Conservation (phyloP, 179 eudicot species). For the Silene coronaria region DNA sequence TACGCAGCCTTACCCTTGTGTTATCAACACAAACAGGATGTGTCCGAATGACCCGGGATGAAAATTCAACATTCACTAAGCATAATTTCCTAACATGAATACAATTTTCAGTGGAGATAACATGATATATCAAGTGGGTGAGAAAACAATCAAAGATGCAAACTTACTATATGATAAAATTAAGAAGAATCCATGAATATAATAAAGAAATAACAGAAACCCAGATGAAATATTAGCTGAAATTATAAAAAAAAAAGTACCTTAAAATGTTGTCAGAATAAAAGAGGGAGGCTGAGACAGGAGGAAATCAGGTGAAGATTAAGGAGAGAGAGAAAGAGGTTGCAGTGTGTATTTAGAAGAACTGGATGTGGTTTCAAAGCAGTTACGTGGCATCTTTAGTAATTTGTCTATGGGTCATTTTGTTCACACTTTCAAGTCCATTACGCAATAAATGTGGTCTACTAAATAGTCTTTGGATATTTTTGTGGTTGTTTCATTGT, state of each 20-base stretch:
- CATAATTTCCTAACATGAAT: not conserved
- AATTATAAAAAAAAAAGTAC: conserved; percentile 5
- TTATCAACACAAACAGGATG: no score
- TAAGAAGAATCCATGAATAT: not conserved
- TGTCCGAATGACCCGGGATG: no score
- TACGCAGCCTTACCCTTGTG: no score
- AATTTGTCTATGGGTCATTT: not conserved
- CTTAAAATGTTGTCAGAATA: conserved; percentile 13
- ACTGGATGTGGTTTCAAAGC: conserved; percentile 42
- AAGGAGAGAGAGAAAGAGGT: conserved; percentile 1
- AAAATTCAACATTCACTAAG: not conserved
- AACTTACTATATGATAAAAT: not conserved
- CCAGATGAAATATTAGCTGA: conserved; percentile 5
- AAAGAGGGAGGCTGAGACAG: conserved; percentile 1
- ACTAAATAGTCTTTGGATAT: no score
- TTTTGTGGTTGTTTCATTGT: no score
- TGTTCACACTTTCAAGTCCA: not conserved
- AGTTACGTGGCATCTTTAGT: conserved; percentile 37
- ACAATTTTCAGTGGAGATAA: not conserved
- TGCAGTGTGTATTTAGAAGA: conserved; percentile 27
- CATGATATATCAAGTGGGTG: not conserved
- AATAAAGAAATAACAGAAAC: not conserved
- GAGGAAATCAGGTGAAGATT: conserved; percentile 15
- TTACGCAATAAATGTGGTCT: no score
- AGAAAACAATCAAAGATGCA: conserved; percentile 12